Base-by-base conservation (phyloP, 1,284 basidiomycete genomes). In the Puccinia coronata region DNA sequence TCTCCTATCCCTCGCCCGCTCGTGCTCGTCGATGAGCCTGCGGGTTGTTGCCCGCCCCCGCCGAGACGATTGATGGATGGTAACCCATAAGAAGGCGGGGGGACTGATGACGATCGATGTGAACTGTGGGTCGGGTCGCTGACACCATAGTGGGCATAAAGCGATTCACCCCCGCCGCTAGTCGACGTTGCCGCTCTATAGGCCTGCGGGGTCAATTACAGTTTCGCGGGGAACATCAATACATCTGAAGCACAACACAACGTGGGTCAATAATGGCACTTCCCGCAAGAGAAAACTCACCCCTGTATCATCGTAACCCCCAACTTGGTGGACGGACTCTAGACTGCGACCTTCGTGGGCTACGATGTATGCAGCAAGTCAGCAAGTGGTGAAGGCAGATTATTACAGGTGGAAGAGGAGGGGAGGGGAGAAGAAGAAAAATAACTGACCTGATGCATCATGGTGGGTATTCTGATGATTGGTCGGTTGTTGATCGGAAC, bases 51-150 rank as follows among this genome's bases (percentile, higher is more conserved):
- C 0, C 39, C 61, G 28, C 25, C 31, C 11, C 23, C 74, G 16
- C 59, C 59, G 31, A 76, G 39, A 6, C 74, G 28, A 47, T 61
- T 63, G 55, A 76, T 76, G 18, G 74, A 76, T 49, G 74, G 74
- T 36, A 76, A 41, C 43, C 61, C 74, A 63, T 76, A 76, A 49
- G 71, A 55, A 25, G 74, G 28, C n/a, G 74, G 74, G 16, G 74
- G 61, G 18, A 76, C 74, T 18, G 74, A 76, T 43, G 74, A 23
- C 18, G 74, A 76, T 51, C 74, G 57, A 39, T 47, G 18, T 28
- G 74, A 43, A 34, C 36, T 76, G 25, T 23, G 51, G 47, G 41
- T 34, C 14, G 57, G 16, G n/a, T 63, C 61, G 20, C 41, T 47
- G 39, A 43, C 51, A 51, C 57, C n/a, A 49, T 76, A 76, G 28